phyloP scores from a whole-genome alignment of 139 green algal species.

The Tetradesmus lagerheimii region DNA sequence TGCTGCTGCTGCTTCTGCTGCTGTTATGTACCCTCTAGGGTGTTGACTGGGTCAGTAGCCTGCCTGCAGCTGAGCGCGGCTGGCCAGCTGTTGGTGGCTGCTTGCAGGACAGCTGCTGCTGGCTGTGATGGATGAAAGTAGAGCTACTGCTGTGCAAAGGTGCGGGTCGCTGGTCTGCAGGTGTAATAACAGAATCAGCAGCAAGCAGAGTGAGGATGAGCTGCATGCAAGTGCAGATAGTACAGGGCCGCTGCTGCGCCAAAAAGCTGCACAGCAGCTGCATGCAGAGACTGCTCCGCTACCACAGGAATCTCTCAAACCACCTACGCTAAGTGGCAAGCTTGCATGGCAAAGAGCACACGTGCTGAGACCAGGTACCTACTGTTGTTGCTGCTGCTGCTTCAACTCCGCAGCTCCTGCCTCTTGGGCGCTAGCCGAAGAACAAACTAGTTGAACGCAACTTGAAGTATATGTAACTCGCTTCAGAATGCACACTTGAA shows the following conservation, averaged over 20 bases:
- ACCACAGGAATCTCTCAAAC: neutral
- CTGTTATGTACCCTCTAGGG: no score
- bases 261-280: neutral
- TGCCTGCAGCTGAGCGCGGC: no score
- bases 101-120: no score
- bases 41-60: no score
- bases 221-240: neutral
- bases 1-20: no score
- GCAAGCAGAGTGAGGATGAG: neutral
- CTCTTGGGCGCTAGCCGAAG: neutral
- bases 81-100: no score
- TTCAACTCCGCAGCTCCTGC: neutral
- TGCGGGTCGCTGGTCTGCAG: no score
- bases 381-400: neutral
- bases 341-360: neutral
- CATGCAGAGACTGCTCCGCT: neutral
- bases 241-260: neutral
- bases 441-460: neutral
- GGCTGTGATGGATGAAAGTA: no score
- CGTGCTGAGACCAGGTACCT: neutral
- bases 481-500: no score
- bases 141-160: no score
- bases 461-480: no score
- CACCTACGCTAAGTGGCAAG: neutral
- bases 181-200: neutral